Percentiles rank a stretch among this genome's conserved stretches.
These are phyloP conservation scores for Cyclotella cryptica DNA, from an alignment of 108 stramenopile species.

Conservation along the genomic window DNA sequence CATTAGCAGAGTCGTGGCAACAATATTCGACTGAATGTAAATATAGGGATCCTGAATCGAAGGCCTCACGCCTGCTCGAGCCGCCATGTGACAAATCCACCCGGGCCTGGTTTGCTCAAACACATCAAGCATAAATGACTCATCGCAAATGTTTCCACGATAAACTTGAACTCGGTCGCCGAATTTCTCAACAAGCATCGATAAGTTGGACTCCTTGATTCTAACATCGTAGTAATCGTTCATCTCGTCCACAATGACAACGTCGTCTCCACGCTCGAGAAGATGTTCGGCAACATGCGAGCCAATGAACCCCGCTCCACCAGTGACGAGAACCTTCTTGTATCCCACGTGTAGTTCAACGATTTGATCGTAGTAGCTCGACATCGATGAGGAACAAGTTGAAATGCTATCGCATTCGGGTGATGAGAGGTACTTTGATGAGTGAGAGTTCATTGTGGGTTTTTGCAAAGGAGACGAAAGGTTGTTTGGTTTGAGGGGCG, in stretches of 20 bases:
- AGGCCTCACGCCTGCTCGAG: slow-evolving; percentile 91
- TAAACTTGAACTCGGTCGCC: slow-evolving; percentile 68
- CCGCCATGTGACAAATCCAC: slow-evolving; percentile 98
- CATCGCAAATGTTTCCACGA: slow-evolving; percentile 96
- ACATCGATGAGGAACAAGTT: neutral
- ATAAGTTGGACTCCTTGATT: slow-evolving; percentile 87
- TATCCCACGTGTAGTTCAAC: slow-evolving; percentile 68
- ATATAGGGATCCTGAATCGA: slow-evolving; percentile 97
- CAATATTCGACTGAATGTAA: slow-evolving; percentile 97
- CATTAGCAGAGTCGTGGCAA: slow-evolving; percentile 94
- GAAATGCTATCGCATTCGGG: slow-evolving; percentile 12
- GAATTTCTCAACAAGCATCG: slow-evolving; percentile 33
- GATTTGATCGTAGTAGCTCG: slow-evolving; percentile 3
- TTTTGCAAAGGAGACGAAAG: neutral
- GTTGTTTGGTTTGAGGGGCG: neutral
- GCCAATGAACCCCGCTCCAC: slow-evolving; percentile 98
- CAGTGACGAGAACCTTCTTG: slow-evolving; percentile 97
- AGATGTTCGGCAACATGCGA: slow-evolving; percentile 84
- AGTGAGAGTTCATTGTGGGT: neutral
- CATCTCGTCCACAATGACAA: slow-evolving; percentile 98
- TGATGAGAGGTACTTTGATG: neutral
- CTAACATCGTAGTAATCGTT: slow-evolving; percentile 97
- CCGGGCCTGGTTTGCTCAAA: slow-evolving; percentile 81
- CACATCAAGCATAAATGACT: slow-evolving; percentile 76
- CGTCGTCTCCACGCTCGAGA: slow-evolving; percentile 93